phyloP scores from a whole-genome alignment of 768 basidiomycete genomes.

The Amanita brunnescens region DNA sequence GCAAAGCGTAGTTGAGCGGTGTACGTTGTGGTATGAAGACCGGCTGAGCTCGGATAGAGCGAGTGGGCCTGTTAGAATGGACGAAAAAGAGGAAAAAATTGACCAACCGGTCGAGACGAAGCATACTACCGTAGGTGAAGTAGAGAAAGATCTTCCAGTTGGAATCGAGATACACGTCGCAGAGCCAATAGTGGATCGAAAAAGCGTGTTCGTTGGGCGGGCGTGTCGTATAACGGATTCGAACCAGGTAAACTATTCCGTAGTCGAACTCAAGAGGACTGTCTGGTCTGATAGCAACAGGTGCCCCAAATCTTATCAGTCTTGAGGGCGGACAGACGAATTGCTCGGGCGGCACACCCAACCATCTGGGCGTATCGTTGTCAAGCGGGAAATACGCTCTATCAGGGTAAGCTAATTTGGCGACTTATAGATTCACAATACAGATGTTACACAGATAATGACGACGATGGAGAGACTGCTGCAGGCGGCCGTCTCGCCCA shows the following conservation, averaged over 20 bases:
- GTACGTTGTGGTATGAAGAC: conserved; percentile 64
- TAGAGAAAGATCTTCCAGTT: conserved; percentile 28
- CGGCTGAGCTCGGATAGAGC: conserved; percentile 49
- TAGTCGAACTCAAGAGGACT: too few relatives aligned
- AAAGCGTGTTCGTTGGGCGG: conserved; percentile 78
- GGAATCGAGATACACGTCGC: conserved; percentile 60
- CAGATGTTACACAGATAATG: too few relatives aligned
- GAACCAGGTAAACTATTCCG: too few relatives aligned
- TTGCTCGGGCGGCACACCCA: conserved; percentile 70
- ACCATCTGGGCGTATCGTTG: conserved; percentile 81
- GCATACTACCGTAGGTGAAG: not conserved
- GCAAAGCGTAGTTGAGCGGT: conserved; percentile 62
- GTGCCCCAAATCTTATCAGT: conserved; percentile 57
- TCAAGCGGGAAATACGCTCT: conserved; percentile 49
- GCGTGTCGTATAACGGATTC: conserved; percentile 76
- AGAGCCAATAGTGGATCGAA: conserved; percentile 79
- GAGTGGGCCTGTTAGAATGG: conserved; percentile 48
- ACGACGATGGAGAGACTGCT: too few relatives aligned
- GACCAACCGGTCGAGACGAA: not conserved
- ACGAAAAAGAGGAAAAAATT: conserved; percentile 23
- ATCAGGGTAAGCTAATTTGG: too few relatives aligned
- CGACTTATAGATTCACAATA: too few relatives aligned
- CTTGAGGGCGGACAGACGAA: conserved; percentile 62
- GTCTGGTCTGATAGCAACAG: too few relatives aligned
- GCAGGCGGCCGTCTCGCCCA: too few relatives aligned